Percentiles rank a stretch among this genome's conserved stretches.
phyloP scores from a whole-genome alignment of 2,329 filamentous ascomycete genomes.

The Fusarium brevicatenulatum region DNA sequence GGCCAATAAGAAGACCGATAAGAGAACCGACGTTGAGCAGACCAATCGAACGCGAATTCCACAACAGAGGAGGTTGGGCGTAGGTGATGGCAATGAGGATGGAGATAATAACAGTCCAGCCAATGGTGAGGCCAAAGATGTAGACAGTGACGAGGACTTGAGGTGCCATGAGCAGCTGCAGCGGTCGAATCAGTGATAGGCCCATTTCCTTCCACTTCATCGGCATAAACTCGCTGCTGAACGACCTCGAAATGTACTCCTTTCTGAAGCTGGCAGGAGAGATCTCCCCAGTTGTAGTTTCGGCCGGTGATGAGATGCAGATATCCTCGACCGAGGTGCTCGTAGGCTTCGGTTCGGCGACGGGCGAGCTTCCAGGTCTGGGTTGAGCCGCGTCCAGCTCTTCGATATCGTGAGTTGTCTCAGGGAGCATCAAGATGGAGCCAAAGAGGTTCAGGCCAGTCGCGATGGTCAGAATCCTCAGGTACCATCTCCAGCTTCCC shows the following conservation, averaged over 20 bases:
- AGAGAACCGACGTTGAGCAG: background rate
- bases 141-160: conserved; percentile 6
- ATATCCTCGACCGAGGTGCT: background rate
- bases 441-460: background rate
- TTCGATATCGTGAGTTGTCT: background rate
- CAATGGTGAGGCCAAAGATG: conserved; percentile 1
- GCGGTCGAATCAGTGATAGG: background rate
- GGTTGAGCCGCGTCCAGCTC: background rate
- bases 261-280: background rate
- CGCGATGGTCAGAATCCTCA: background rate
- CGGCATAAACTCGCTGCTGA: background rate
- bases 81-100: background rate
- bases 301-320: background rate
- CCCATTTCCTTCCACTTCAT: background rate
- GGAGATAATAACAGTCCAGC: conserved; percentile 8
- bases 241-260: background rate
- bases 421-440: conserved; percentile 1
- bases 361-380: background rate
- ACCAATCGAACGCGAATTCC: background rate
- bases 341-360: background rate
- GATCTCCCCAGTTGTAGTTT: background rate
- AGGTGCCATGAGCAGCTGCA: background rate
- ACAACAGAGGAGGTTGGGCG: background rate
- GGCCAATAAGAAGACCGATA: background rate
- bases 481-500: conserved; percentile 12